Evolutionary conservation across 179 eudicot species (phyloP).

Genomic region (Beta lomatogona): DNA sequence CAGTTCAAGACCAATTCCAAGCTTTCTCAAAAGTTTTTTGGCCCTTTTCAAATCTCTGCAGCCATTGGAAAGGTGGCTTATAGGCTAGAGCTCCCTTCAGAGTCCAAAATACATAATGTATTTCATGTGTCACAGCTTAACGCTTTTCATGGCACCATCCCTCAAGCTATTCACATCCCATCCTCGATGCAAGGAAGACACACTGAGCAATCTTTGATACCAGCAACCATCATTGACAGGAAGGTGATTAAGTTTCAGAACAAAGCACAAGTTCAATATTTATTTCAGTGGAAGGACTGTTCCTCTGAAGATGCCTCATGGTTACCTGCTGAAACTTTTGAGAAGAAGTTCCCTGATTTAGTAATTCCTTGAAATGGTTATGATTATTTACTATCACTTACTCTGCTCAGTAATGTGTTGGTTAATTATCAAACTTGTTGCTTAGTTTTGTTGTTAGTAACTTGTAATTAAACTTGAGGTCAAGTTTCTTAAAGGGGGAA

Average conservation of each 20-base stretch:
- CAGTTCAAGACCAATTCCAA: not conserved
- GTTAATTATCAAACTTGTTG: too few species aligned
- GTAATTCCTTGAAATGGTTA: too few species aligned
- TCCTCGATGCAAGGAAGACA: too few species aligned
- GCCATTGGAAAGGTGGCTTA: not conserved
- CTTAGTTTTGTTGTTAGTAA: too few species aligned
- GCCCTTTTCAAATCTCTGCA: not conserved
- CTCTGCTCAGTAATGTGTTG: too few species aligned
- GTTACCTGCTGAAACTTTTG: too few species aligned
- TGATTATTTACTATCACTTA: too few species aligned
- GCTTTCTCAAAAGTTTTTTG: not conserved
- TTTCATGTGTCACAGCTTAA: not conserved
- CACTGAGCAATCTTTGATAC: not conserved
- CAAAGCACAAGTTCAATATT: not conserved
- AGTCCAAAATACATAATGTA: not conserved
- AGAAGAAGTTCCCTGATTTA: too few species aligned
- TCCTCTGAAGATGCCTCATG: not conserved
- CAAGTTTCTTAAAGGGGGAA: too few species aligned
- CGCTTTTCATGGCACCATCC: not conserved
- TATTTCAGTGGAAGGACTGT: not conserved
- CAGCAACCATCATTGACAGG: not conserved
- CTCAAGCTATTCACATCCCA: not conserved
- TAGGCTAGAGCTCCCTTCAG: not conserved
- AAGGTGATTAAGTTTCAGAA: not conserved
- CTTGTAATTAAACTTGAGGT: too few species aligned